Base-by-base conservation (phyloP, 495 filamentous ascomycete genomes). In the Arthonia radiata region DNA sequence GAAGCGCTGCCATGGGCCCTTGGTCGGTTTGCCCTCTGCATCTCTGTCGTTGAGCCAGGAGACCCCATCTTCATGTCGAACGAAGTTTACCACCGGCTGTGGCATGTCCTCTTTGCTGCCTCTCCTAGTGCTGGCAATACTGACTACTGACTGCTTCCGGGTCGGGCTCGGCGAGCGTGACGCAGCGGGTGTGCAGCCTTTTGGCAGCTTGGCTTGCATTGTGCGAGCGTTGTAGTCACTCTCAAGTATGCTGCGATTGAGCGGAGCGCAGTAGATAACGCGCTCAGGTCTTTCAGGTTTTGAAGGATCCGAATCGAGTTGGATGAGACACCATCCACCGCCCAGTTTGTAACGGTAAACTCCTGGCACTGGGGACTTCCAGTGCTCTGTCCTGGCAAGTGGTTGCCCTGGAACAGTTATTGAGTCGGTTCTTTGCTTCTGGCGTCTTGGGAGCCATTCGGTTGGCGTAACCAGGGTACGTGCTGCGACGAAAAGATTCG, bases 321-420 rank as follows among this genome's bases (percentile, higher is more conserved):
- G 31, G 11, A 41, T 18, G 21, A 44, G 41, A 21, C 37, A 41
- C 43, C 43, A 46, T 6, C 43, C 43, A 6, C 41, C 31, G 10
- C 43, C 43, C 15, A 40, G 36, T 13, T 37, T 41, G 30, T 41
- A 46, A 23, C 41, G 40, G 29, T 46, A 46, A 15, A 26, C 24
- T 10, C 42, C 42, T 5, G 40, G 25, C 11, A 37, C 24, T 3
- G 42, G 42, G 7, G 4, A 4, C 10, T 37, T 27, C 42, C 42
- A 46, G 32, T 43, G 42, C 23, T 46, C 42, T 13, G 29, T 37
- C 23, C 28, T 31, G 26, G 39, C 31, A 3, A n/a, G 17, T n/a
- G 37, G 28, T 10, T 34, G 38, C 18, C 26, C 29, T 4, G 22
- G n/a, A n/a, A n/a, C n/a, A n/a, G n/a, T n/a, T n/a, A n/a, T n/a